These are phyloP conservation scores for Austroboletus novae-zelandiae DNA, from an alignment of 1,284 basidiomycete genomes.

Conservation along the genomic window DNA sequence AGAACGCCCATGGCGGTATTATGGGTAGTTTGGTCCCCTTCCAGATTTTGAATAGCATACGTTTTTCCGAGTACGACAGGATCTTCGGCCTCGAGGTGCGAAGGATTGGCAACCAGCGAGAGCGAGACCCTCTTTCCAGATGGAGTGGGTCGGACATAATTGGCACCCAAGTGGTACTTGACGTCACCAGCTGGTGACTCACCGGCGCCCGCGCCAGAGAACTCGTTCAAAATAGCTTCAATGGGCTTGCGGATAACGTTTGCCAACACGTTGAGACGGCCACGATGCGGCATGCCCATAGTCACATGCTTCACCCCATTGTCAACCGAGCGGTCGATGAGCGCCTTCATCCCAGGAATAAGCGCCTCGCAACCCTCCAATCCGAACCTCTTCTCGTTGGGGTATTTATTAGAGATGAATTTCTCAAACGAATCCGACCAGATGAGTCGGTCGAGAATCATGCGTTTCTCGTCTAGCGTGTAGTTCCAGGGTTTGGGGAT, in stretches of 20 bases:
- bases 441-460: constrained; percentile 98
- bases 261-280: constrained; percentile 94
- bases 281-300: constrained; percentile 99
- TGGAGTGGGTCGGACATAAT: constrained; percentile 97
- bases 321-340: constrained; percentile 98
- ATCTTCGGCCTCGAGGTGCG: constrained; percentile 96
- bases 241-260: constrained; percentile 99
- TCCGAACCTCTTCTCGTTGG: constrained; percentile 99
- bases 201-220: constrained; percentile 73
- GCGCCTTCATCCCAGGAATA: constrained; percentile 98
- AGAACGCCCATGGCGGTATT: constrained; percentile 90
- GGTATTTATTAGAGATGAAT: constrained; percentile 98
- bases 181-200: constrained; percentile 93
- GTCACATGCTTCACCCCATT: constrained; percentile 94
- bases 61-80: constrained; percentile 98
- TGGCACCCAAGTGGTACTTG: constrained; percentile 99
- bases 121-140: constrained; percentile 97
- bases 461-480: constrained; percentile 96
- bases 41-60: constrained; percentile 93
- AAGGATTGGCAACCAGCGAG: constrained; percentile 98
- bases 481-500: constrained; percentile 99
- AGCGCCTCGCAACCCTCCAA: constrained; percentile 98
- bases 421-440: constrained; percentile 99
- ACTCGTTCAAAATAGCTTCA: constrained; percentile 98
- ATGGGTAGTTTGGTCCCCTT: constrained; percentile 78